Conservation (phyloP, 208 protist genomes). For the Acanthamoeba divionensis region DNA sequence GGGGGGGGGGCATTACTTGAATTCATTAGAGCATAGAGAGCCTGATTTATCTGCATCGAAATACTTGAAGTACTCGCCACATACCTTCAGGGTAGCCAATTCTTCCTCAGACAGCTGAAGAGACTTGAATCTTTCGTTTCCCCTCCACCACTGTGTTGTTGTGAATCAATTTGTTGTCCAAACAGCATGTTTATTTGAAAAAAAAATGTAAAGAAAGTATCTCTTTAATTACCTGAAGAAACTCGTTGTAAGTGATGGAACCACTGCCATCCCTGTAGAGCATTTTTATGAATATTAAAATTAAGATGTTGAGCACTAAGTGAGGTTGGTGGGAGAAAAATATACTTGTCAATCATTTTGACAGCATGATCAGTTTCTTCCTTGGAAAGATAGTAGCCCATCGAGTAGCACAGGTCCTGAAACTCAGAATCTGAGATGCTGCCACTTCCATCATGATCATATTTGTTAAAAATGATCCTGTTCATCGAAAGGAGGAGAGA, state of each 20-base stretch:
- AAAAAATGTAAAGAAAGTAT: too few relatives aligned
- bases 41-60: constrained; percentile 1
- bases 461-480: constrained; percentile 49
- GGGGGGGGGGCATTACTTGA: too few relatives aligned
- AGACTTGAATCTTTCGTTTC: not conserved
- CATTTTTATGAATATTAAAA: not conserved
- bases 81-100: not conserved
- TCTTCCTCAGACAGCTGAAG: not conserved
- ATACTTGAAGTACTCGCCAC: not conserved
- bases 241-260: not conserved
- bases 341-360: not conserved
- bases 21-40: not conserved
- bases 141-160: not conserved
- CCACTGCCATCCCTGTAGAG: not conserved
- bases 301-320: too few relatives aligned
- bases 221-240: not conserved
- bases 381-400: not conserved
- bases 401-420: constrained; percentile 5
- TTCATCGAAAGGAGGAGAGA: too few relatives aligned
- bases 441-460: constrained; percentile 21
- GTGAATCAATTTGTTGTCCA: too few relatives aligned
- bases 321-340: too few relatives aligned
- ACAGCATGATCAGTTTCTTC: not conserved
- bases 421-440: not conserved
- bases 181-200: too few relatives aligned